A percentile compares a stretch with the other conserved stretches of the same genome.
phyloP scores from a whole-genome alignment of 805 yeast genomes.

The Spathaspora sp. region DNA sequence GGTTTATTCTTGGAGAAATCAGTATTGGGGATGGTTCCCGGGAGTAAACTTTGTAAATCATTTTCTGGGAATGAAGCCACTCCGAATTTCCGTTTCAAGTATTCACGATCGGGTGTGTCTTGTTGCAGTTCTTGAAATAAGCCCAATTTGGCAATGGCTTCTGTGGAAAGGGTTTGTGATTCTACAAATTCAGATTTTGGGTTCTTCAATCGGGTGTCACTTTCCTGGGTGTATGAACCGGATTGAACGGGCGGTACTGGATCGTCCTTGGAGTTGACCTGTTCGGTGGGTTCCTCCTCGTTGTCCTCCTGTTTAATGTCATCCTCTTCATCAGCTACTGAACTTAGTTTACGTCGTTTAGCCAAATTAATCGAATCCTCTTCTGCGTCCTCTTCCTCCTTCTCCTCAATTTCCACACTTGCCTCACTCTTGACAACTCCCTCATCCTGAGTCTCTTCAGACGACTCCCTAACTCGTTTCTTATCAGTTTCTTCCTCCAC shows the following conservation, averaged over 20 bases:
- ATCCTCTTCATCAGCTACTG: slow-evolving; percentile 4
- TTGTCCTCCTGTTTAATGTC: slow-evolving; percentile 12
- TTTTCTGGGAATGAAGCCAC: slow-evolving; percentile 87
- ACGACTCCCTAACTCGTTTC: slow-evolving; percentile 1
- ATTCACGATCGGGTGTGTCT: slow-evolving; percentile 70
- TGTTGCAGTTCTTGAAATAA: slow-evolving; percentile 56
- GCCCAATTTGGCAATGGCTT: slow-evolving; percentile 59
- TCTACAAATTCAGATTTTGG: slow-evolving; percentile 76
- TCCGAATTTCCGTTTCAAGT: slow-evolving; percentile 69
- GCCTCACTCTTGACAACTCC: slow-evolving; percentile 5
- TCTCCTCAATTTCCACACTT: slow-evolving; percentile 3
- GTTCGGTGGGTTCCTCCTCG: slow-evolving; percentile 5
- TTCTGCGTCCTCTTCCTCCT: slow-evolving; percentile 5
- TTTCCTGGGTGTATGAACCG: slow-evolving; percentile 45
- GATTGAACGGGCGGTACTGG: slow-evolving; percentile 45
- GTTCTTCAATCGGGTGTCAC: slow-evolving; percentile 59
- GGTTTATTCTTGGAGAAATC: slow-evolving; percentile 79
- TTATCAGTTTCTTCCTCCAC: neutral
- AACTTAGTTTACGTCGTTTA: slow-evolving; percentile 2
- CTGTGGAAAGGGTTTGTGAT: slow-evolving; percentile 63
- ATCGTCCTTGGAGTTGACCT: slow-evolving; percentile 24
- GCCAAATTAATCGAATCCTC: slow-evolving; percentile 1
- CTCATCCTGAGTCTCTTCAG: neutral
- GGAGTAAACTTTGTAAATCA: slow-evolving; percentile 70
- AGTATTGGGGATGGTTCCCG: slow-evolving; percentile 83